Conservation (phyloP, 768 basidiomycete species). For the Mycena crocata region DNA sequence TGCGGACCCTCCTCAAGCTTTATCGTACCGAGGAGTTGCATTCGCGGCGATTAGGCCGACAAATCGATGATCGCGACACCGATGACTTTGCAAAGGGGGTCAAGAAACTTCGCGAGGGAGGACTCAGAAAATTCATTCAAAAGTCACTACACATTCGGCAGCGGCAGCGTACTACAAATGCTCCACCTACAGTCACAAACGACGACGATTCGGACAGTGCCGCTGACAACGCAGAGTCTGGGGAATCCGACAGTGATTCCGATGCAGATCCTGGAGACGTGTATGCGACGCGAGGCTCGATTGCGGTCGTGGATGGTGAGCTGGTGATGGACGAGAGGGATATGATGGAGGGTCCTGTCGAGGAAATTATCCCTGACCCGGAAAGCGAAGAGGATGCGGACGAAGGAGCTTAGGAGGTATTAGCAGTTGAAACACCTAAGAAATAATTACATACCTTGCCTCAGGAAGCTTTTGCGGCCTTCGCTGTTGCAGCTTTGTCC, state of each 20-base stretch:
- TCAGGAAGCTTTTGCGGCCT: not conserved
- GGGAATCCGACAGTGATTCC: not conserved
- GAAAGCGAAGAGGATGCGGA: not conserved
- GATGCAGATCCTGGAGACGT: not conserved
- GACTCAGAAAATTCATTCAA: slow-evolving; percentile 22
- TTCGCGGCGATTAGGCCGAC: slow-evolving; percentile 33
- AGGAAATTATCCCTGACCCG: not conserved
- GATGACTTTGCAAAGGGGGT: slow-evolving; percentile 32
- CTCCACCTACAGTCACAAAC: too few species aligned
- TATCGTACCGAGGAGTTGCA: slow-evolving; percentile 39
- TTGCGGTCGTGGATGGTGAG: not conserved
- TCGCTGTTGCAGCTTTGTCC: not conserved
- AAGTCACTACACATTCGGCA: slow-evolving; percentile 11
- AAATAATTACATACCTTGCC: not conserved
- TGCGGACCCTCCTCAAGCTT: slow-evolving; percentile 32
- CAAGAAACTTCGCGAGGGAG: slow-evolving; percentile 25
- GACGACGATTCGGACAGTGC: not conserved
- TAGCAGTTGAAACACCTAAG: not conserved
- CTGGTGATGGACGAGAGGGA: slow-evolving; percentile 9
- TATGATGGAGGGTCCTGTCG: slow-evolving; percentile 14
- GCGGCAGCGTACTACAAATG: not conserved
- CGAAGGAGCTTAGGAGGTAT: not conserved
- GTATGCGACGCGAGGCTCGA: slow-evolving; percentile 1
- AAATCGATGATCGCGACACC: slow-evolving; percentile 17
- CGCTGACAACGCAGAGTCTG: not conserved